A percentile compares a stretch with the other conserved stretches of the same genome.
These are phyloP conservation scores for Hortiboletus campestris DNA, from an alignment of 768 basidiomycete species.

Conservation along the genomic window DNA sequence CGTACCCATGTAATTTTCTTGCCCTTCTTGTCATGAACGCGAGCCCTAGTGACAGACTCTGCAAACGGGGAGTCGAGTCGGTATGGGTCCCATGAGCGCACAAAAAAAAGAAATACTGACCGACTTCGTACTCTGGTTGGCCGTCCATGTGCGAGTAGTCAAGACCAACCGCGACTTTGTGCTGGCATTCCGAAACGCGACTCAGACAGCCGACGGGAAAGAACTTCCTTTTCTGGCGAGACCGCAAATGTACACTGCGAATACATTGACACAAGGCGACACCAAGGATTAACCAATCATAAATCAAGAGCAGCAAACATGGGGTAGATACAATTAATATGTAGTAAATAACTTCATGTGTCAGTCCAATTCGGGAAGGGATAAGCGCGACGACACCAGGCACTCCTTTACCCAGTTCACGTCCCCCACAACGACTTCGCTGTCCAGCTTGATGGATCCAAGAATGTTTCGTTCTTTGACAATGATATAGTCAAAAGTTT, in stretches of 20 bases:
- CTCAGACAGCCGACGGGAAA: constrained; percentile 10
- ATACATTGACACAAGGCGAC: no score
- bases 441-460: constrained; percentile 28
- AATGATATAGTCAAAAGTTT: constrained; percentile 61
- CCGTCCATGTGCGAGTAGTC: constrained; percentile 36
- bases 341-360: not conserved
- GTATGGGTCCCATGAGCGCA: not conserved
- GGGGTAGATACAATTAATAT: constrained; percentile 4
- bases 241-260: constrained; percentile 5
- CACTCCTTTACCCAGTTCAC: constrained; percentile 80
- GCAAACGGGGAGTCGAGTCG: constrained; percentile 1
- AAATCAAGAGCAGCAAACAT: not conserved
- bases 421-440: constrained; percentile 41
- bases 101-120: constrained; percentile 37
- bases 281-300: not conserved
- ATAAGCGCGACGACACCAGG: constrained; percentile 58
- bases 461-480: constrained; percentile 43
- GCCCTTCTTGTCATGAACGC: constrained; percentile 44
- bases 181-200: not conserved
- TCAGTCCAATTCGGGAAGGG: constrained; percentile 30
- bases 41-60: constrained; percentile 58
- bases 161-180: constrained; percentile 3
- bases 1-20: constrained; percentile 53
- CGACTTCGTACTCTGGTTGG: constrained; percentile 62
- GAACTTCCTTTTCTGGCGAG: constrained; percentile 14